phyloP scores from a whole-genome alignment of 164 flowering plant species.

The Macadamia integrifolia region DNA sequence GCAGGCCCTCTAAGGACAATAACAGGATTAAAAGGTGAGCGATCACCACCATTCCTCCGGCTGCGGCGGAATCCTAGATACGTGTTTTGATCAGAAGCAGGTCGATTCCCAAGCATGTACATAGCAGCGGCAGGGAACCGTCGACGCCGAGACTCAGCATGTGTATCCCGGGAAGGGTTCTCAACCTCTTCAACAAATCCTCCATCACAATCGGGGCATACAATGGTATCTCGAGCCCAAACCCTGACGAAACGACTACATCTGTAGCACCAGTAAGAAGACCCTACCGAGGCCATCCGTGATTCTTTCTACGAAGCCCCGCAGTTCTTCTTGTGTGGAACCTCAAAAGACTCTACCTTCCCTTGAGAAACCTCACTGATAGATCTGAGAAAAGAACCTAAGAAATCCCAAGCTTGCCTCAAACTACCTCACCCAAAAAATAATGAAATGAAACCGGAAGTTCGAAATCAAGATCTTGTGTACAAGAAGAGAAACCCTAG shows the following conservation, averaged over 20 bases:
- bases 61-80: constrained; percentile 31
- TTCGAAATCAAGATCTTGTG: background rate
- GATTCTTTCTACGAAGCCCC: too few species aligned
- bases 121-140: constrained; percentile 35
- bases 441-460: too few species aligned
- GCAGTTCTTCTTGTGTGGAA: too few species aligned
- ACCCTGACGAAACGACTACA: constrained; percentile 50
- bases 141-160: constrained; percentile 16
- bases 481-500: constrained; percentile 4
- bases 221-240: constrained; percentile 17
- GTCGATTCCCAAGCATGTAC: constrained; percentile 34
- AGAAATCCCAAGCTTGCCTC: background rate
- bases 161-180: constrained; percentile 18
- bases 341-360: too few species aligned
- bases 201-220: constrained; percentile 64
- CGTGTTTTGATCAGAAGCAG: constrained; percentile 15
- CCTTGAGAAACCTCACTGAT: background rate
- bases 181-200: constrained; percentile 67
- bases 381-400: background rate
- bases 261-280: constrained; percentile 73
- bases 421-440: background rate
- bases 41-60: constrained; percentile 43
- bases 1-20: constrained; percentile 61
- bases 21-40: constrained; percentile 68
- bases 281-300: constrained; percentile 21